These are phyloP conservation scores for Digitaria exilis DNA, from an alignment of 202 grass and related monocot species.

Conservation along the genomic window DNA sequence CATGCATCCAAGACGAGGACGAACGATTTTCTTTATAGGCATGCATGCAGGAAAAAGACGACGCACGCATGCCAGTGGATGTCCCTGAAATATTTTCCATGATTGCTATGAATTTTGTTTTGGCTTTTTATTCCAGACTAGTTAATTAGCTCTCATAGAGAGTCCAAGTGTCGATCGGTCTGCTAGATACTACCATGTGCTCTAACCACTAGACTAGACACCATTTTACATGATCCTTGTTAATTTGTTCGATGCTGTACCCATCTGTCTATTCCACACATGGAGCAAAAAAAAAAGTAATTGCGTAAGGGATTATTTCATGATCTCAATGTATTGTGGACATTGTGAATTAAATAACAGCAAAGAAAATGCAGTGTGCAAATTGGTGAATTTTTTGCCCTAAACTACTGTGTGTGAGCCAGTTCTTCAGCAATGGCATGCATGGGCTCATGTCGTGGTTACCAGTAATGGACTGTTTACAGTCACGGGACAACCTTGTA, in stretches of 20 bases:
- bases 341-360: no score
- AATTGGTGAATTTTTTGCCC: neutral
- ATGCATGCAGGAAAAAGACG: constrained; percentile 37
- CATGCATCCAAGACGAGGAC: constrained; percentile 32
- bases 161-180: no score
- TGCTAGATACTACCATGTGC: no score
- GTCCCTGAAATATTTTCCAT: constrained; percentile 1
- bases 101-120: no score
- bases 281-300: constrained; percentile 20
- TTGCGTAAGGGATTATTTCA: neutral
- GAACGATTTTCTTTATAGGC: constrained; percentile 36
- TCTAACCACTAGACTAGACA: no score
- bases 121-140: no score
- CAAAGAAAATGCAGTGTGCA: neutral
- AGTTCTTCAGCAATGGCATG: neutral
- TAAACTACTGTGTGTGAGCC: neutral
- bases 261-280: neutral
- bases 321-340: neutral
- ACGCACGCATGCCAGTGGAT: constrained; percentile 31
- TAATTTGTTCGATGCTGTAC: neutral
- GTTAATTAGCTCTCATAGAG: no score
- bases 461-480: neutral
- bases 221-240: no score
- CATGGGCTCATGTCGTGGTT: neutral
- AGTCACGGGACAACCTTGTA: constrained; percentile 31